A percentile compares a stretch with the other conserved stretches of the same genome.
These are phyloP conservation scores for Postia placenta DNA, from an alignment of 768 basidiomycete species.

Conservation along the genomic window DNA sequence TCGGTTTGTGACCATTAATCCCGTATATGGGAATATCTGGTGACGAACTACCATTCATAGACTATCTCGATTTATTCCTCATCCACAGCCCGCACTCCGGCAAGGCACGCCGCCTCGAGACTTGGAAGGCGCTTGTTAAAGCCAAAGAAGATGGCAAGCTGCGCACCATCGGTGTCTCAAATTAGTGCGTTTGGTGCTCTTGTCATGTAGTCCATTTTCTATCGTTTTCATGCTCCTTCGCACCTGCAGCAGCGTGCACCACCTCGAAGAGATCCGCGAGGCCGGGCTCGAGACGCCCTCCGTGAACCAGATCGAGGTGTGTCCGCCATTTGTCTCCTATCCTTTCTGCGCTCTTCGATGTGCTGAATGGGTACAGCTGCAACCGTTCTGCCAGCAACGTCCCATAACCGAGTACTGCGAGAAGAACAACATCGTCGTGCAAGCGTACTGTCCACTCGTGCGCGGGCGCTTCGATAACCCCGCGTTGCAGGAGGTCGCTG, in stretches of 20 bases:
- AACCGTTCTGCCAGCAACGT: constrained; percentile 78
- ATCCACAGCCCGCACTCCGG: constrained; percentile 72
- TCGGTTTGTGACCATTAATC: constrained; percentile 43
- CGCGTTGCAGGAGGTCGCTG: constrained; percentile 46
- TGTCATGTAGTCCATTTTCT: background rate
- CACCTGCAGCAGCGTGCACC: constrained; percentile 54
- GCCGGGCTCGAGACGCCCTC: constrained; percentile 60
- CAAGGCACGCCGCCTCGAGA: constrained; percentile 55
- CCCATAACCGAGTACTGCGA: constrained; percentile 66
- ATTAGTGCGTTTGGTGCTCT: constrained; percentile 59
- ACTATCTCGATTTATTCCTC: constrained; percentile 69
- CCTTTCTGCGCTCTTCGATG: background rate
- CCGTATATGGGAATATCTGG: too few relatives aligned
- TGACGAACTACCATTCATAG: constrained; percentile 22
- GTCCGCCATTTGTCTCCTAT: constrained; percentile 3
- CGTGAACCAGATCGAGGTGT: constrained; percentile 80
- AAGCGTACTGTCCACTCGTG: constrained; percentile 61
- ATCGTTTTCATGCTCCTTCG: too few relatives aligned
- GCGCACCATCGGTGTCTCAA: constrained; percentile 73
- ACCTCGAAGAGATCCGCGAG: constrained; percentile 66
- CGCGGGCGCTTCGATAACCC: constrained; percentile 42
- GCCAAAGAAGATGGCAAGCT: constrained; percentile 62
- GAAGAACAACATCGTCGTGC: constrained; percentile 29
- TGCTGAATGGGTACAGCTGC: constrained; percentile 44
- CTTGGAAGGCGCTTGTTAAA: constrained; percentile 65